Base-by-base conservation (phyloP, 768 basidiomycete species). In the Leucocoprinus birnbaumii region DNA sequence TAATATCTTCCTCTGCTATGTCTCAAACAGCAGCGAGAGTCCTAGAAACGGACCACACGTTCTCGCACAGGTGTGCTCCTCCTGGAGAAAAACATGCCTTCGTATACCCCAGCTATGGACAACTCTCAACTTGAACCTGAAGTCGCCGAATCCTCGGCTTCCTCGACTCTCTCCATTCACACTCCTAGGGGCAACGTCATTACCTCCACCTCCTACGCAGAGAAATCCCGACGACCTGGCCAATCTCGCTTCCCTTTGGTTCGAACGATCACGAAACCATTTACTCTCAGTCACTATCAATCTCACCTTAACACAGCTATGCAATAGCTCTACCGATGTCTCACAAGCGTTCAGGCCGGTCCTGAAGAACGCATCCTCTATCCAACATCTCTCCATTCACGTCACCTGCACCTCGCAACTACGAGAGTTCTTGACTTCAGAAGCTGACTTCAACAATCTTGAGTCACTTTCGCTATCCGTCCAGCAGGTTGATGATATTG, bases 251-350 rank as follows among this genome's bases (percentile, higher is more conserved):
- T 48, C 45, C n/a, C 53, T 55, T 11, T 55, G 47, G 46, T 55
- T 55, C 18, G 46, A 55, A n/a, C 46, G 53, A 8, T 46, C 53
- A 16, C 18, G 24, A 10, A 40, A 55, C 24, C 53, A 55, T 6
- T 43, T 55, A 26, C 53, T 55, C 19, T 55, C 53, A 25, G 47
- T 55, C 48, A 42, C 53, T 18, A 48, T 55, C 47, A 42, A 55
- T 6, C 46, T 55, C n/a, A 48, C 47, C 13, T 24, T 47, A 18
- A 48, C 3, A n/a, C 31, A 41, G 34, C 53, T 4, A 31, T 47
- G 21, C 38, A 27, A 31, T 31, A 31, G 31, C 7, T 6, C 31
- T 42, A 34, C 37, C 22, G 53, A 55, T 25, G 46, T 55, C 18
- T 55, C 53, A 21, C 48, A 38, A 2, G 40, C 53, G 1, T 22